Evolutionary conservation across 1,139 yeast species (phyloP), one percentile per base, ranked within the genome.

Genomic region (Casaregolazyma lundiana): DNA sequence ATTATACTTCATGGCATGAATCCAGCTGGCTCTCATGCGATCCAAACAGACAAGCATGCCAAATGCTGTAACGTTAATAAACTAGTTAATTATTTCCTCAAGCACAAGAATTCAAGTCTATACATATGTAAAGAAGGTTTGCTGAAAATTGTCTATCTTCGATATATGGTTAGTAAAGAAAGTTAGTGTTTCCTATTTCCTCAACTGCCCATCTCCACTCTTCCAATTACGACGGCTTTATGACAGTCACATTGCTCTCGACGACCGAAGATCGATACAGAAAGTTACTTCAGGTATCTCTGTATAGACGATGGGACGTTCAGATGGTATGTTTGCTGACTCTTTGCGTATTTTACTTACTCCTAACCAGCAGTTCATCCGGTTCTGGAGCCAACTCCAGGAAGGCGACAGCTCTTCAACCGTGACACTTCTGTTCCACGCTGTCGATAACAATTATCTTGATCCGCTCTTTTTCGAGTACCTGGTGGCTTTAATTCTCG

Each of bases 391-490:
- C 22, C 69, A 66, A 50, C 51, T 66, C 17, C 59, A 59, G 43
- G 69, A 65, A 41, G 46, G 61, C 45, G 46, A 46, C 38, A 34
- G 24, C 18, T 26, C 39, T n/a, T 29, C 32, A 2, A 30, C 37
- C 20, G 40, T 36, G 15, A 13, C 43, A 3, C 35, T 32, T 9
- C 42, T 43, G 7, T 45, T 45, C 29, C 37, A 29, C n/a, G 47
- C 44, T 15, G 38, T 41, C 24, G 48, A 41, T 13, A 45, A 42
- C 19, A 36, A 43, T 20, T 41, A 55, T 15, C 44, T 62, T 7
- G 63, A 59, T 41, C 60, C 66, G 21, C 54, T 63, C 47, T 55
- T 63, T 16, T 55, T 59, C 32, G 69, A 65, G 50, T 66, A 66
- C 49, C 43, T 66, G 2, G 49, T 55, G 30, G 40, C 46, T 15